A percentile compares a stretch with the other conserved stretches of the same genome.
Conservation (phyloP, 2,329 filamentous ascomycete species). For the Elsinoe ampelina region DNA sequence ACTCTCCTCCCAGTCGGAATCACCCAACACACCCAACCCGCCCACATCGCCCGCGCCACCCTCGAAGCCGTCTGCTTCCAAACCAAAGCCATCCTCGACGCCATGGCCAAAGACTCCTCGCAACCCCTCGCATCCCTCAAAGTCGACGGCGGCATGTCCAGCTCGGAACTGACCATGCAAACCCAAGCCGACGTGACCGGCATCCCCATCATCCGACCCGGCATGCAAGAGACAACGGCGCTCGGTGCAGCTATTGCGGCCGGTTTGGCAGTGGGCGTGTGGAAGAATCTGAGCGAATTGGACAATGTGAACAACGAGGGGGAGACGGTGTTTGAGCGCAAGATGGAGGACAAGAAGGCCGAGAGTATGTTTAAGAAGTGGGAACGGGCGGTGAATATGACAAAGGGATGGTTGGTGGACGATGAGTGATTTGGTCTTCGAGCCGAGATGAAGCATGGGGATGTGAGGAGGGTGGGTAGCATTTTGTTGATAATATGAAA, state of each 20-base stretch:
- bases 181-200: conserved; percentile 79
- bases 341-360: conserved; percentile 51
- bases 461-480: neutral
- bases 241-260: conserved; percentile 83
- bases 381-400: conserved; percentile 72
- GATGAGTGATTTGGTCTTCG: conserved; percentile 21
- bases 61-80: conserved; percentile 89
- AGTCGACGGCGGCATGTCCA: conserved; percentile 84
- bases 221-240: conserved; percentile 85
- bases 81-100: conserved; percentile 81
- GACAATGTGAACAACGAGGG: conserved; percentile 62
- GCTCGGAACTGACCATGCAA: conserved; percentile 83
- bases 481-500: neutral
- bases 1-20: conserved; percentile 21
- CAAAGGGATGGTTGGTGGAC: conserved; percentile 57
- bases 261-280: conserved; percentile 72
- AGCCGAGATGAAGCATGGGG: neutral
- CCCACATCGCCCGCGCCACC: conserved; percentile 80
- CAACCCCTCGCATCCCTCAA: conserved; percentile 65
- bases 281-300: conserved; percentile 66
- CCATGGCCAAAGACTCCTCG: conserved; percentile 79
- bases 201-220: conserved; percentile 73
- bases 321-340: conserved; percentile 60
- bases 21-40: conserved; percentile 63
- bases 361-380: conserved; percentile 58